These are phyloP conservation scores for Dothidotthia symphoricarpi DNA, from an alignment of 2,329 filamentous ascomycete species.

Conservation along the genomic window DNA sequence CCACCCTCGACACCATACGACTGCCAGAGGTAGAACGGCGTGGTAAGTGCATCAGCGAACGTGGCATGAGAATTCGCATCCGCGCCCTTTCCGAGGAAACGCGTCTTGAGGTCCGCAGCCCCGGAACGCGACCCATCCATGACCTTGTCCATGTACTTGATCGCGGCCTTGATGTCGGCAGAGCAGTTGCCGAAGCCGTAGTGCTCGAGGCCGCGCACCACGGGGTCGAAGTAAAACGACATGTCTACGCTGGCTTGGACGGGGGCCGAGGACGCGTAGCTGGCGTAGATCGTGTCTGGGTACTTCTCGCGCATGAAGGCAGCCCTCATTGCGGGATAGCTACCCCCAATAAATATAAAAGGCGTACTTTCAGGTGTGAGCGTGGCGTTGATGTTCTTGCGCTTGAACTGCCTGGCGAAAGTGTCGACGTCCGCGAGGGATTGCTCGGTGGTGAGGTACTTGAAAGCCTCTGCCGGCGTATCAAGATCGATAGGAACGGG, in stretches of 20 bases:
- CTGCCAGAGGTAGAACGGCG: constrained; percentile 47
- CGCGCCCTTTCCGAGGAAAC: constrained; percentile 50
- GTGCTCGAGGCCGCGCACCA: constrained; percentile 48
- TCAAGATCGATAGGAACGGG: constrained; percentile 34
- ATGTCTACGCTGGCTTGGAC: constrained; percentile 52
- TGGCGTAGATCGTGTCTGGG: constrained; percentile 40
- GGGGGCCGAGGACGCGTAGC: constrained; percentile 40
- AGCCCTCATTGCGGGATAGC: constrained; percentile 41
- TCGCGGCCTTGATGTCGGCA: constrained; percentile 50
- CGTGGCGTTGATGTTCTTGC: constrained; percentile 34
- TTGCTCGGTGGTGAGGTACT: constrained; percentile 43
- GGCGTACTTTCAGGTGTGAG: constrained; percentile 39
- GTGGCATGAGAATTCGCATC: constrained; percentile 49
- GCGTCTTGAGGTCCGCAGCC: constrained; percentile 46
- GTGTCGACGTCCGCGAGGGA: constrained; percentile 43
- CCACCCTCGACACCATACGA: constrained; percentile 44
- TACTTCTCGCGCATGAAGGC: constrained; percentile 42
- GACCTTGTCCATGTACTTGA: constrained; percentile 51
- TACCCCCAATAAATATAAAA: constrained; percentile 42
- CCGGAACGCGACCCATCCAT: constrained; percentile 37
- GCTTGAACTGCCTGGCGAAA: constrained; percentile 44
- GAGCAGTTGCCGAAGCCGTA: constrained; percentile 50
- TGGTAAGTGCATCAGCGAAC: constrained; percentile 48
- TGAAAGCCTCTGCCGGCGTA: constrained; percentile 36
- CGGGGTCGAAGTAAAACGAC: constrained; percentile 52